These are phyloP conservation scores for Periconia macrospinosa DNA, from an alignment of 2,329 filamentous ascomycete species.

Conservation along the genomic window DNA sequence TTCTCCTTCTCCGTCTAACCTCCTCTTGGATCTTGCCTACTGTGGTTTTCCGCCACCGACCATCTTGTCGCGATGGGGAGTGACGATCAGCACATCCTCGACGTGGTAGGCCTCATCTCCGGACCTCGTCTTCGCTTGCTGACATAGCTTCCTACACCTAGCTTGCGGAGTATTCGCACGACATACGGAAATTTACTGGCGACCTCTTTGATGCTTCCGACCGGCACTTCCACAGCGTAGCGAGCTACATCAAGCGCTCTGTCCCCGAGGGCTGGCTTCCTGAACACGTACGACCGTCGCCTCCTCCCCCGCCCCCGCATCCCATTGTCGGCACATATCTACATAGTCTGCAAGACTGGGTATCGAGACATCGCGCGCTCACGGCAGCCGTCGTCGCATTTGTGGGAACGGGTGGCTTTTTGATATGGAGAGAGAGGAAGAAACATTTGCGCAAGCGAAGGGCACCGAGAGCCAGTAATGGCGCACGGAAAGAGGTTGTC, in stretches of 20 bases:
- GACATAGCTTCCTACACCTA: conserved; percentile 29
- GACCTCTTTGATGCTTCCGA: conserved; percentile 81
- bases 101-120: conserved; percentile 62
- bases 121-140: conserved; percentile 11
- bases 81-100: conserved; percentile 77
- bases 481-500: conserved; percentile 82
- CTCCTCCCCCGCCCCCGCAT: conserved; percentile 49
- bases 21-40: neutral
- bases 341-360: conserved; percentile 60
- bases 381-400: conserved; percentile 72
- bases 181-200: conserved; percentile 70
- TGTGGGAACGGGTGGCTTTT: conserved; percentile 63
- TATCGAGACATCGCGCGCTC: conserved; percentile 70
- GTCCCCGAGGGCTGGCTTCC: conserved; percentile 73
- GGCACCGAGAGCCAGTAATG: conserved; percentile 77
- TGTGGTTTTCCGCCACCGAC: neutral
- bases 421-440: conserved; percentile 65
- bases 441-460: conserved; percentile 65
- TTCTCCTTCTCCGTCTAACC: neutral
- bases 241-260: conserved; percentile 69
- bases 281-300: conserved; percentile 64
- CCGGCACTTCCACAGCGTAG: conserved; percentile 75
- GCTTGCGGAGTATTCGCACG: conserved; percentile 62
- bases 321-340: conserved; percentile 49
- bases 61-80: conserved; percentile 62